A percentile compares a stretch with the other conserved stretches of the same genome.
Evolutionary conservation across 2,329 filamentous ascomycete genomes (phyloP).

Genomic region (Cercospora sp.): DNA sequence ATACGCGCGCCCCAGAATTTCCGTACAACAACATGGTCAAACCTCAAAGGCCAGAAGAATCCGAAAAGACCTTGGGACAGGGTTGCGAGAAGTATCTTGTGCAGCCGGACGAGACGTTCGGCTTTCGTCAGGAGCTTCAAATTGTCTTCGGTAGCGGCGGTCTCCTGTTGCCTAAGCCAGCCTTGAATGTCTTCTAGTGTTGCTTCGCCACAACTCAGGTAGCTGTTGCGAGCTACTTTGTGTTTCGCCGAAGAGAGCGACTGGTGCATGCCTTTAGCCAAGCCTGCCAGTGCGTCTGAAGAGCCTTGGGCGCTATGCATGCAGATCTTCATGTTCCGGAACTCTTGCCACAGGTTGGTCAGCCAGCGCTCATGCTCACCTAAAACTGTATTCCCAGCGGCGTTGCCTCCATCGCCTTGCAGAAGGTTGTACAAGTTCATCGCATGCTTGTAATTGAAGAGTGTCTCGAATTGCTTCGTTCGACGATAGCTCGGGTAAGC

Average conservation of each 20-base stretch:
- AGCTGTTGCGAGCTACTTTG: background rate
- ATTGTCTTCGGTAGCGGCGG: background rate
- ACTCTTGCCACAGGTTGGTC: background rate
- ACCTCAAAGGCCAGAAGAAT: conserved; percentile 19
- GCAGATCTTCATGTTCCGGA: background rate
- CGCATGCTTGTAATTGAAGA: background rate
- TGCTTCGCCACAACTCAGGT: background rate
- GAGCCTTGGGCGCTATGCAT: background rate
- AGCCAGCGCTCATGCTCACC: background rate
- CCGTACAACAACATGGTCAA: conserved; percentile 11
- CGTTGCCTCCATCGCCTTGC: background rate
- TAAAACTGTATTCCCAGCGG: background rate
- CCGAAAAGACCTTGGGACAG: conserved; percentile 11
- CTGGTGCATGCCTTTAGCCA: background rate
- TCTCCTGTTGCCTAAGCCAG: background rate
- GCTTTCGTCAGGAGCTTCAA: background rate
- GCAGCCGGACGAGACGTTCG: background rate
- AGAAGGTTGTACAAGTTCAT: background rate
- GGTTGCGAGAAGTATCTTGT: conserved; percentile 6
- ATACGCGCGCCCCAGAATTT: conserved; percentile 19
- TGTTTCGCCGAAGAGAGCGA: background rate
- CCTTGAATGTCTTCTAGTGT: background rate
- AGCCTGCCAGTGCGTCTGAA: background rate
- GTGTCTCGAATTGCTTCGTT: background rate
- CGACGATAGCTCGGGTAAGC: background rate